Percentiles rank a stretch among this genome's conserved stretches.
phyloP scores from a whole-genome alignment of 163 green algal genomes.

The Smithsoniella earleae region DNA sequence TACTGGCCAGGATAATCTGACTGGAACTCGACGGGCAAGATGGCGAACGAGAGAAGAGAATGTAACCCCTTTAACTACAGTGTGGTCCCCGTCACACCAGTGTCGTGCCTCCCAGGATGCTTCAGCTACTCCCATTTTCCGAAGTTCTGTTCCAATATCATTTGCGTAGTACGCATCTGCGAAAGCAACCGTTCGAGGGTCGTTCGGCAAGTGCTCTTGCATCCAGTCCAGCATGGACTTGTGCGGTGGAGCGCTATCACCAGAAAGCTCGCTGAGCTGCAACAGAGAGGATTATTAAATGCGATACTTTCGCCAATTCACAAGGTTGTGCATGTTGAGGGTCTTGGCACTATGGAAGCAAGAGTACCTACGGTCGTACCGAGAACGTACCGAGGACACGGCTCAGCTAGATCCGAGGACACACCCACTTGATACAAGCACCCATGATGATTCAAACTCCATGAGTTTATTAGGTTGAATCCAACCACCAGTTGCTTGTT shows the following conservation, averaged over 20 bases:
- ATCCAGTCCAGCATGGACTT: neutral
- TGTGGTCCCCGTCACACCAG: constrained; percentile 15
- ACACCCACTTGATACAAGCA: too few relatives aligned
- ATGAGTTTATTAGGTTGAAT: too few relatives aligned
- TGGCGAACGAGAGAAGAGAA: neutral
- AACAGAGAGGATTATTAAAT: neutral
- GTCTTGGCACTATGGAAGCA: too few relatives aligned
- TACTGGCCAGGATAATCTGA: constrained; percentile 5
- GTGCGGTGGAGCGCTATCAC: neutral
- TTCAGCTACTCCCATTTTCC: neutral
- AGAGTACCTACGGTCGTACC: too few relatives aligned
- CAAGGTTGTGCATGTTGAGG: too few relatives aligned
- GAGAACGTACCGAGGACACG: too few relatives aligned
- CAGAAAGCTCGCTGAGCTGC: neutral
- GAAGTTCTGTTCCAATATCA: constrained; percentile 2
- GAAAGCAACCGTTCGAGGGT: neutral
- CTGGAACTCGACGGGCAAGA: neutral
- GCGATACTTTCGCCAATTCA: too few relatives aligned
- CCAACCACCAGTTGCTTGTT: too few relatives aligned
- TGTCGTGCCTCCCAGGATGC: neutral
- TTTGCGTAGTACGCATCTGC: constrained; percentile 18
- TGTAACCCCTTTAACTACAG: neutral
- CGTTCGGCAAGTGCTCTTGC: neutral
- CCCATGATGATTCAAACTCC: too few relatives aligned
- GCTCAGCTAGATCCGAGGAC: too few relatives aligned